phyloP scores from a whole-genome alignment of 2,329 filamentous ascomycete species.

The Ciborinia camelliae region DNA sequence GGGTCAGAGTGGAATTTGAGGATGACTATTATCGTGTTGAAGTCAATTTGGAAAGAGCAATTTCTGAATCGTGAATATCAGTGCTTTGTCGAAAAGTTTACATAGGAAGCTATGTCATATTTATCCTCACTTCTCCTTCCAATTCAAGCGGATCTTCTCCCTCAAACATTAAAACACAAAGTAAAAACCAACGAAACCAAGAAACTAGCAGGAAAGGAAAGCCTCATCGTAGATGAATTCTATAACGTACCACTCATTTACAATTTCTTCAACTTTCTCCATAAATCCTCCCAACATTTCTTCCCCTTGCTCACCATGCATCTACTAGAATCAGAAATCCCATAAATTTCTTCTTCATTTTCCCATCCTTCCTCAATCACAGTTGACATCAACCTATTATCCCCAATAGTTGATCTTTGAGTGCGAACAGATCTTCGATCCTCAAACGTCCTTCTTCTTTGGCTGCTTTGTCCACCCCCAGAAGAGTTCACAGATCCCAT shows the following conservation, averaged over 20 bases:
- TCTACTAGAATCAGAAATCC: background rate
- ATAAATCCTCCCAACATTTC: background rate
- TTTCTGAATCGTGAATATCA: background rate
- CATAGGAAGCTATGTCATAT: fast-evolving
- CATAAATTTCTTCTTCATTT: background rate
- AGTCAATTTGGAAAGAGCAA: background rate
- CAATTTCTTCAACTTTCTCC: background rate
- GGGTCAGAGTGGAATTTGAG: background rate
- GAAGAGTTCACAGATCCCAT: too few species aligned
- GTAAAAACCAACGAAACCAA: background rate
- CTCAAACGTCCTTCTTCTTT: background rate
- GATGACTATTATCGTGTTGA: background rate
- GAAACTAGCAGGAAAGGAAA: background rate
- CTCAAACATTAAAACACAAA: background rate
- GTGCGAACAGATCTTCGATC: background rate
- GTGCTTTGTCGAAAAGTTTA: background rate
- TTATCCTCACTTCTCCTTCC: background rate
- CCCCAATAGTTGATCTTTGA: background rate
- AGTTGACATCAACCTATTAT: background rate
- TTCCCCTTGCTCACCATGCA: background rate
- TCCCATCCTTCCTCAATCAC: background rate
- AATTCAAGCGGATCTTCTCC: background rate
- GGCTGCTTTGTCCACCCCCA: too few species aligned
- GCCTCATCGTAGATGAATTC: too few species aligned
- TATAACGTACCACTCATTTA: background rate